These are phyloP conservation scores for Fusarium graminum DNA, from an alignment of 2,329 filamentous ascomycete species.

Conservation along the genomic window DNA sequence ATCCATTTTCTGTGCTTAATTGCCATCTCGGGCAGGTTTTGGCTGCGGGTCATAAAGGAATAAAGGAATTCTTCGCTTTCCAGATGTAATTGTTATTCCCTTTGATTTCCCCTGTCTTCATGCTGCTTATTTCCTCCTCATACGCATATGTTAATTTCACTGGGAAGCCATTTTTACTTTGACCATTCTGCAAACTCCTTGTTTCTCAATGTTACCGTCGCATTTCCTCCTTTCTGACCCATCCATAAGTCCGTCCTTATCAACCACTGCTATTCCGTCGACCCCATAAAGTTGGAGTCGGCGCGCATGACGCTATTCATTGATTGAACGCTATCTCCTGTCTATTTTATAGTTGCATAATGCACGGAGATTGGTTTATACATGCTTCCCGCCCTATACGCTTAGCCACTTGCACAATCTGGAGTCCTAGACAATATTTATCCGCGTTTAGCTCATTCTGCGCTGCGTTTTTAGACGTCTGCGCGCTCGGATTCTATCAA, in stretches of 20 bases:
- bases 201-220: constrained; percentile 32
- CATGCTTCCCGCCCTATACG: constrained; percentile 8
- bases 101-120: not conserved
- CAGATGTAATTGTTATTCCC: not conserved
- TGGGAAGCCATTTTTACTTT: constrained; percentile 20
- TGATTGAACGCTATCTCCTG: constrained; percentile 21
- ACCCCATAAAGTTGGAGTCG: constrained; percentile 22
- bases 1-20: constrained; percentile 25
- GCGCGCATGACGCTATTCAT: constrained; percentile 42
- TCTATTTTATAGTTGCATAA: constrained; percentile 18
- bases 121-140: not conserved
- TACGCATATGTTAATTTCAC: constrained; percentile 8
- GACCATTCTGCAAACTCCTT: constrained; percentile 22
- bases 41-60: not conserved
- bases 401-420: constrained; percentile 14
- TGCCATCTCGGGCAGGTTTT: constrained; percentile 4
- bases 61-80: not conserved
- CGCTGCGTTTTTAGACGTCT: not conserved
- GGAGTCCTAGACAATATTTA: no score
- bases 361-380: constrained; percentile 22
- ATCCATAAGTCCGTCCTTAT: constrained; percentile 1
- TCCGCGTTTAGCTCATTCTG: not conserved
- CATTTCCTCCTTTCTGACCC: constrained; percentile 27
- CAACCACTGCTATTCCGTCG: constrained; percentile 8
- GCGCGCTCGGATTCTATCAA: constrained; percentile 3